Evolutionary conservation across 202 grass and related monocot genomes (phyloP).

Genomic region (Setaria viridis): DNA sequence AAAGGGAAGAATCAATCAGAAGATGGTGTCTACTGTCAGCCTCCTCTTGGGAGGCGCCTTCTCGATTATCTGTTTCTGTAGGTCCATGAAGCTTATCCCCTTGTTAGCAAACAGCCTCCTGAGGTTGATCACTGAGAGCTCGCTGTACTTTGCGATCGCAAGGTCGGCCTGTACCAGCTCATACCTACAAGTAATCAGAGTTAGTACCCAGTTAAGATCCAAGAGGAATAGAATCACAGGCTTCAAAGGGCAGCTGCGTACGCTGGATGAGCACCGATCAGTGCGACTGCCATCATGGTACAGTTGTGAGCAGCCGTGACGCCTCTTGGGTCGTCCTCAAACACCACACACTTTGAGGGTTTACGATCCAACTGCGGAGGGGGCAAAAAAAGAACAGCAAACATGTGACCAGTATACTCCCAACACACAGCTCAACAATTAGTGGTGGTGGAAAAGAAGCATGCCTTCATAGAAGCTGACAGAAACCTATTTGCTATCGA

Average conservation of each 20-base stretch:
- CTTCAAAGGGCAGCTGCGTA: slow-evolving; percentile 41
- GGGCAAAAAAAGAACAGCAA: neutral
- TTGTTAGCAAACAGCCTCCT: slow-evolving; percentile 90
- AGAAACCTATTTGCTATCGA: slow-evolving; percentile 97
- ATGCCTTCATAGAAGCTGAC: slow-evolving; percentile 91
- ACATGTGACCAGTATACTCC: neutral
- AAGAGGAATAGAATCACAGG: neutral
- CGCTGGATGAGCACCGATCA: slow-evolving; percentile 96
- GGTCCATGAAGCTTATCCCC: slow-evolving; percentile 92
- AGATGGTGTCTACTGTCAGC: slow-evolving; percentile 88
- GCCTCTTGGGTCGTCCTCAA: slow-evolving; percentile 92
- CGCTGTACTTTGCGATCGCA: slow-evolving; percentile 69
- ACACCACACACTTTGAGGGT: slow-evolving; percentile 92
- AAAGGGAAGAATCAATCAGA: slow-evolving; percentile 39
- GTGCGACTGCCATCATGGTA: slow-evolving; percentile 92
- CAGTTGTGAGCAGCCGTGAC: slow-evolving; percentile 94
- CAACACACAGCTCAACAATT: neutral
- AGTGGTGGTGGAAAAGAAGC: slow-evolving; percentile 9
- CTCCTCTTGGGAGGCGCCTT: slow-evolving; percentile 80
- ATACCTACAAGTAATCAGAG: slow-evolving; percentile 62
- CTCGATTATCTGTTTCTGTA: slow-evolving; percentile 92
- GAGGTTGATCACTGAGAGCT: slow-evolving; percentile 97
- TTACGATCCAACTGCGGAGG: slow-evolving; percentile 82
- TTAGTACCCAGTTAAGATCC: slow-evolving; percentile 15
- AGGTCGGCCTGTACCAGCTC: slow-evolving; percentile 92